Percentiles rank a stretch among this genome's conserved stretches.
These are phyloP conservation scores for Thermothielavioides terrestris DNA, from an alignment of 495 filamentous ascomycete species.

Conservation along the genomic window DNA sequence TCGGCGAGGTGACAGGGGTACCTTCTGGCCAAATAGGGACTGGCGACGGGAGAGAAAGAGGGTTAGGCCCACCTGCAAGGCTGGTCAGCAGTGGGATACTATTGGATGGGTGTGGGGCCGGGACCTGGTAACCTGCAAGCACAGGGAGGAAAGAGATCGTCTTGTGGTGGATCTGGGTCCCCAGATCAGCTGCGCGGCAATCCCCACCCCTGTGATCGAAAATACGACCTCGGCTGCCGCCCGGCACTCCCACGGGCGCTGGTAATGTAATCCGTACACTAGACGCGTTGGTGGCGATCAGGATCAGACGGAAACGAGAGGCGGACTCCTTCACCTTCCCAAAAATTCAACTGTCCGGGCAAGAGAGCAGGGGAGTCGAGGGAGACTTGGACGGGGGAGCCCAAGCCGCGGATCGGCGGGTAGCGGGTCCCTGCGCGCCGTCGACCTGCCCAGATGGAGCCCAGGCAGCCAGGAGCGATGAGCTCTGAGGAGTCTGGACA, in stretches of 20 bases:
- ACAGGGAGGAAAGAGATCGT: constrained; percentile 23
- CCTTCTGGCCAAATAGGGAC: constrained; percentile 13
- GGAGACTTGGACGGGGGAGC: constrained; percentile 6
- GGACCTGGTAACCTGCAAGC: constrained; percentile 12
- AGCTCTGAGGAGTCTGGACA: neutral
- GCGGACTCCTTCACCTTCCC: neutral
- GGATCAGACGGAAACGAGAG: constrained; percentile 17
- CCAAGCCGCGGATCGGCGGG: constrained; percentile 4
- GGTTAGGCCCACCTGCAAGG: constrained; percentile 19
- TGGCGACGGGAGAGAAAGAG: constrained; percentile 6
- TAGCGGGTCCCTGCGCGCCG: neutral
- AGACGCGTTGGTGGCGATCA: constrained; percentile 16
- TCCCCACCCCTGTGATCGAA: constrained; percentile 26
- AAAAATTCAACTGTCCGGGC: neutral
- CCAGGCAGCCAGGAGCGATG: neutral
- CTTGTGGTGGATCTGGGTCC: constrained; percentile 20
- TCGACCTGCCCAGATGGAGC: neutral
- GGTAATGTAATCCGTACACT: no score
- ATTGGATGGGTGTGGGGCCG: constrained; percentile 18
- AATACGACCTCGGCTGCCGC: constrained; percentile 9
- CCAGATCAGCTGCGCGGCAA: constrained; percentile 27
- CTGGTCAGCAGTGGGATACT: constrained; percentile 16
- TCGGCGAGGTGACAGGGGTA: constrained; percentile 5
- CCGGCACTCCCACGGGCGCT: constrained; percentile 24
- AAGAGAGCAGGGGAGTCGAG: neutral